phyloP scores from a whole-genome alignment of 345 rosid genomes.

The Brassica carinata region DNA sequence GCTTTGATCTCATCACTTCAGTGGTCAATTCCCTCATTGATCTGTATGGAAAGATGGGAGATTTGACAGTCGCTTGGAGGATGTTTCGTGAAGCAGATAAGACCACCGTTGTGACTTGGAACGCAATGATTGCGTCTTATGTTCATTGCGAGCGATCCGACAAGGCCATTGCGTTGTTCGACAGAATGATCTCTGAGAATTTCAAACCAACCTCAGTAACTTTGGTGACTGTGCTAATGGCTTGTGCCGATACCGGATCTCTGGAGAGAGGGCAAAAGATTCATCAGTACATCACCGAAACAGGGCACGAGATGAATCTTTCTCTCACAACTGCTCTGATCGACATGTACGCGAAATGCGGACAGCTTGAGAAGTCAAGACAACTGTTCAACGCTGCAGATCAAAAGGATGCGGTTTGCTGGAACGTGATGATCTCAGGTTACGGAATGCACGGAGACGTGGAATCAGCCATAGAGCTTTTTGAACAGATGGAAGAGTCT shows the following conservation, averaged over 20 bases:
- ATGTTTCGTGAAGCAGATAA: constrained; percentile 47
- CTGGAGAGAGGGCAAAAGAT: constrained; percentile 55
- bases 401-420: constrained; percentile 56
- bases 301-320: constrained; percentile 47
- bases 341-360: constrained; percentile 78
- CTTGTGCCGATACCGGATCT: constrained; percentile 62
- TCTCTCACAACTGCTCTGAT: constrained; percentile 63
- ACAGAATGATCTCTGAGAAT: constrained; percentile 52
- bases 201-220: constrained; percentile 56
- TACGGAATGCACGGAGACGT: constrained; percentile 69
- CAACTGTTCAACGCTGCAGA: constrained; percentile 50
- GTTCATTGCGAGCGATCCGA: constrained; percentile 40
- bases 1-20: constrained; percentile 38
- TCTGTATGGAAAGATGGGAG: constrained; percentile 61
- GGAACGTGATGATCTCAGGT: constrained; percentile 75
- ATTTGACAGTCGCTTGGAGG: constrained; percentile 47
- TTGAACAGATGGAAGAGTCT: constrained; percentile 59
- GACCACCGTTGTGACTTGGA: constrained; percentile 57
- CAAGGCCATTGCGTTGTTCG: constrained; percentile 59
- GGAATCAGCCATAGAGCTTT: constrained; percentile 51
- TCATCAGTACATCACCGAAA: constrained; percentile 53
- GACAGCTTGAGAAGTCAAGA: constrained; percentile 56
- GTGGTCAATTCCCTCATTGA: constrained; percentile 58
- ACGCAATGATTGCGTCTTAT: constrained; percentile 55
- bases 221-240: constrained; percentile 57